Evolutionary conservation across 169 alveolate species (phyloP), one percentile per base, ranked within the genome.

Genomic region (Babesia divergens): DNA sequence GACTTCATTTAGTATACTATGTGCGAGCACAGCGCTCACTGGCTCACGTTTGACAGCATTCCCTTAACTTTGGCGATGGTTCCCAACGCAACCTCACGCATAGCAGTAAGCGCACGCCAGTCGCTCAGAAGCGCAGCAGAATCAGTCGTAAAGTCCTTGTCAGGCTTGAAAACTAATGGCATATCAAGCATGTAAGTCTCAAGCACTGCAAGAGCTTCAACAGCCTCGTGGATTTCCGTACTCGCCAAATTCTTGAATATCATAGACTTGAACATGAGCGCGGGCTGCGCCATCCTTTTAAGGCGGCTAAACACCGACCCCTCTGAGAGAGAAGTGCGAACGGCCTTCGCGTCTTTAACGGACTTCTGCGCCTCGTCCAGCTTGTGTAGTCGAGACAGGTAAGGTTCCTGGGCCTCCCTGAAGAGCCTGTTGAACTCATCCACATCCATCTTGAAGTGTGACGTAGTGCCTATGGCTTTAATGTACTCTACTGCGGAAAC

Each of bases 401-500:
- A 74, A 37, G 69, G 69, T 13, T 42, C 60, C 46, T 62, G 69
- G 3, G 67, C 66, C 50, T 65, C 66, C 24, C 31, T 18, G 35
- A 60, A 74, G 18, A 51, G 59, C 20, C 46, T 35, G 55, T 60
- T 62, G 55, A 74, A 74, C 55, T 74, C 84, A 20, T 74, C 65
- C 2, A 34, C 52, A 26, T 65, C 62, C 50, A 74, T 64, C 65
- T 74, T 74, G 51, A 74, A 38, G 50, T 65, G 77, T 2, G 77
- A 22, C 2, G 72, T 60, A 18, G 62, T 50, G 20, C 84, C 84
- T 13, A 74, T 64, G 13, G 52, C 24, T 44, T 69, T 79, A 31
- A 83, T 82, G 70, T 76, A 86, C 74, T 86, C 92, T 14, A 91
- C 88, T 22, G 94, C 96, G 35, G 95, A 89, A 35, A 84, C 86